Evolutionary conservation across 2,329 filamentous ascomycete genomes (phyloP), one percentile per base, ranked within the genome.

Genomic region (Trichophyton rubrum): DNA sequence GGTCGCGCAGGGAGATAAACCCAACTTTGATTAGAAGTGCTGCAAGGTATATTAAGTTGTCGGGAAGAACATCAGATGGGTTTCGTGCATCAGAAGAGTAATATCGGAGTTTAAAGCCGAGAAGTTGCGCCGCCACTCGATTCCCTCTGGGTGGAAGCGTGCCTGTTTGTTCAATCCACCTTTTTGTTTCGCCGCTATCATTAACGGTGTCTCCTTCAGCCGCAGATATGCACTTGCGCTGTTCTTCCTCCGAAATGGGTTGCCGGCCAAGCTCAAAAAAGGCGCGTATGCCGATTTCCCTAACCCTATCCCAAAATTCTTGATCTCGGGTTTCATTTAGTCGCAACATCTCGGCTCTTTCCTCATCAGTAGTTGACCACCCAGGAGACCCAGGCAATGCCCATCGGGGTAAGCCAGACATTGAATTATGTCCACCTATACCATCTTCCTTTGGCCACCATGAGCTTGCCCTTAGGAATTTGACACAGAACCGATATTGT

Each of bases 91-190:
- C 79, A 0, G 90, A 95, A 45, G 89, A 88, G 70, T 99, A 99
- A 73, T 96, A 99, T 13, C 89, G 88, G 58, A 99, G 82, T 74
- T 99, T 99, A 80, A 99, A 99, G 3, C 93, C 93, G 13, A 99
- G 84, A 2, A 99, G 81, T 71, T 97, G 93, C 33, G 95, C 95
- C 0, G 93, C 93, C 62, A 95, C 89, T 49, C 87, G 84, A 71
- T 96, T 99, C 33, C 95, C 93, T 33, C 82, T 80, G 1, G 91
- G 90, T 3, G 91, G 91, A 2, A 93, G 75, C 0, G 89, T 95
- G 60, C 85, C 86, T 2, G 92, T 96, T 62, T 83, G 78, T 64
- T 84, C 80, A 67, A 95, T 89, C 89, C 91, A 96, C 66, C 86
- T 80, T 5, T 80, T 78, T 61, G 84, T 83, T 27, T 83, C 77